These are phyloP conservation scores for Fusarium gaditjirri DNA, from an alignment of 2,329 filamentous ascomycete genomes.

Conservation along the genomic window DNA sequence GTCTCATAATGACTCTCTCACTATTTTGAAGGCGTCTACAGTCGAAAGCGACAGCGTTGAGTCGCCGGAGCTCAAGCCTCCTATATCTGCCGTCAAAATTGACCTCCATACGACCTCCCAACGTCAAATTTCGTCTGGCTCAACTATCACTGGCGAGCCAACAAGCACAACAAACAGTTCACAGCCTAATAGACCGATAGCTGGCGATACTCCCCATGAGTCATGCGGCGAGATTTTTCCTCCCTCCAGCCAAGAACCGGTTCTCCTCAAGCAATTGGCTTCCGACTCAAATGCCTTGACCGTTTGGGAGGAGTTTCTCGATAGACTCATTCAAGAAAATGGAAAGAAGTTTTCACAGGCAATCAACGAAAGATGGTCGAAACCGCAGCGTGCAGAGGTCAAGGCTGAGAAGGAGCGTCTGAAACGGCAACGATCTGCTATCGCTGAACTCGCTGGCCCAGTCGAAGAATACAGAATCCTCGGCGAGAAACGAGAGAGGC, in stretches of 20 bases:
- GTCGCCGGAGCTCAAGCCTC: not conserved
- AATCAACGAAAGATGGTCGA: slow-evolving; percentile 58
- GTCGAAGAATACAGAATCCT: slow-evolving; percentile 56
- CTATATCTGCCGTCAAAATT: not conserved
- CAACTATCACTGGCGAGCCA: not conserved
- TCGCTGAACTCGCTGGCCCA: slow-evolving; percentile 55
- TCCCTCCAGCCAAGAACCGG: slow-evolving; percentile 11
- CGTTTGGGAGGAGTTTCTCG: slow-evolving; percentile 52
- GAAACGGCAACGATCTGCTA: slow-evolving; percentile 56
- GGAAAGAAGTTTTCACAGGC: slow-evolving; percentile 59
- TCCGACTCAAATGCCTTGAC: slow-evolving; percentile 49
- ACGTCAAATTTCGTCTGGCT: slow-evolving; percentile 21
- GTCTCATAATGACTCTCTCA: slow-evolving; percentile 38
- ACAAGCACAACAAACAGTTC: slow-evolving; percentile 5
- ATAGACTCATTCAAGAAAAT: slow-evolving; percentile 58
- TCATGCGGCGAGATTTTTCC: not conserved
- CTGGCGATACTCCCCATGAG: slow-evolving; percentile 8
- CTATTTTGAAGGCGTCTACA: slow-evolving; percentile 8
- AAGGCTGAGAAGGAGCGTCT: slow-evolving; percentile 62
- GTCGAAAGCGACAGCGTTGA: not conserved
- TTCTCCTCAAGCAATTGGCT: slow-evolving; percentile 46
- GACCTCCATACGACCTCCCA: slow-evolving; percentile 20
- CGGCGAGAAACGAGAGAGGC: slow-evolving; percentile 55
- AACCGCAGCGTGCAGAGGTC: slow-evolving; percentile 58
- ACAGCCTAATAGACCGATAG: slow-evolving; percentile 10